Base-by-base conservation (phyloP, 164 flowering plant genomes). In the Taxillus chinensis region DNA sequence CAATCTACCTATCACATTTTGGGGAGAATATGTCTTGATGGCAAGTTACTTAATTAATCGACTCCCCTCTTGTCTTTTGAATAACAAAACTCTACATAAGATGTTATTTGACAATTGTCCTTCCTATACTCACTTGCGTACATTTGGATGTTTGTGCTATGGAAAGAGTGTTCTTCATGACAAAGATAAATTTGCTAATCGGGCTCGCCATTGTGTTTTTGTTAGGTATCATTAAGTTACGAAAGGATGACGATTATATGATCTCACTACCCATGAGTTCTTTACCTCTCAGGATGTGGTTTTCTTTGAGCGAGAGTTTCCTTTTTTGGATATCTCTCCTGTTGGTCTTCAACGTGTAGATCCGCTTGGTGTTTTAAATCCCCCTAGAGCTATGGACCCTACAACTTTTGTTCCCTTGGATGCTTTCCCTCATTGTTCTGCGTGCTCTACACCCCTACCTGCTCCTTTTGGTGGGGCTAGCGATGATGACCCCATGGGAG, bases 11-110 rank as follows among this genome's bases (percentile, higher is more conserved):
- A 9, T 10, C 0, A 2, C 7, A 43, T 65, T 65, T 65, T 65
- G 68, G 62, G 68, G 68, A 7, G 62, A 58, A 17, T 65, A 62
- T 59, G 6, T 43, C 10, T 43, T 43, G 10, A 57, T 59, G 2
- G 62, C 67, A 7, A 46, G 61, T 27, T 62, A 67, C n/a, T 16
- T 68, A 5, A 63, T 63, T 8, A 61, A 67, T 39, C 2, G 50
- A 10, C 16, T 37, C 3, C 66, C 59, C 17, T 13, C 59, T 11
- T 11, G 13, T n/a, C 11, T 15, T 2, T 10, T 63, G 13, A 8
- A 15, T 4, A 49, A 39, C 4, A 63, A 41, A 27, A 27, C 27
- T 27, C 27, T 2, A 27, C 27, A 27, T 27, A 27, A 27, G 27
- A 27, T 27, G 2, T 41, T 63, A 5, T 53, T 40, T n/a, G 13